Evolutionary conservation across 192 early-diverging fungal species (phyloP).

Genomic region (Podila minutissima): DNA sequence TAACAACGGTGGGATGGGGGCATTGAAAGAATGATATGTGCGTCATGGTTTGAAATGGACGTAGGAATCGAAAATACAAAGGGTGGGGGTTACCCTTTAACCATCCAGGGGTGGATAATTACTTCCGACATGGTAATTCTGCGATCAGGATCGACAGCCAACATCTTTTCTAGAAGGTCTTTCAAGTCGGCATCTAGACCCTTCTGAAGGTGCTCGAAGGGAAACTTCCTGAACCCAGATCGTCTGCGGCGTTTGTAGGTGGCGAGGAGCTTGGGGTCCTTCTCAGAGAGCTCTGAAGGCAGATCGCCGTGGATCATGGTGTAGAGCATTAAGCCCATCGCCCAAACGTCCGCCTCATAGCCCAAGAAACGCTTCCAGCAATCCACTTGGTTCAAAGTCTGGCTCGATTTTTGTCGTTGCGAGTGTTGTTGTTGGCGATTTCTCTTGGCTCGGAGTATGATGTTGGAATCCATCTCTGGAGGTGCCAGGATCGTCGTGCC

Average conservation of each 20-base stretch:
- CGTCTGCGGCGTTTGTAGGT: conserved; percentile 10
- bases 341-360: conserved; percentile 85
- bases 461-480: conserved; percentile 25
- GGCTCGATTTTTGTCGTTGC: conserved; percentile 1
- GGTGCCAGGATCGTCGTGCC: conserved; percentile 22
- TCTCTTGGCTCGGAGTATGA: not conserved
- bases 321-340: conserved; percentile 88
- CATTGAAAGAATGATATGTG: not conserved
- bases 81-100: conserved; percentile 1
- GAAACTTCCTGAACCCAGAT: conserved; percentile 3
- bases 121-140: conserved; percentile 37
- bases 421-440: not conserved
- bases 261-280: not conserved
- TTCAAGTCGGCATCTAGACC: conserved; percentile 17
- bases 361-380: conserved; percentile 15
- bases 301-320: conserved; percentile 80
- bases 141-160: conserved; percentile 34
- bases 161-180: conserved; percentile 36
- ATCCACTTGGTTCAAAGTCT: not conserved
- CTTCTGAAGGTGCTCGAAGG: conserved; percentile 1
- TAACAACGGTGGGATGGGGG: not conserved
- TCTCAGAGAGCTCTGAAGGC: conserved; percentile 39
- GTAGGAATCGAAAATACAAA: not conserved
- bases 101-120: conserved; percentile 32
- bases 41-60: not conserved